These are phyloP conservation scores for Paxillus involutus DNA, from an alignment of 768 basidiomycete genomes.

Conservation along the genomic window DNA sequence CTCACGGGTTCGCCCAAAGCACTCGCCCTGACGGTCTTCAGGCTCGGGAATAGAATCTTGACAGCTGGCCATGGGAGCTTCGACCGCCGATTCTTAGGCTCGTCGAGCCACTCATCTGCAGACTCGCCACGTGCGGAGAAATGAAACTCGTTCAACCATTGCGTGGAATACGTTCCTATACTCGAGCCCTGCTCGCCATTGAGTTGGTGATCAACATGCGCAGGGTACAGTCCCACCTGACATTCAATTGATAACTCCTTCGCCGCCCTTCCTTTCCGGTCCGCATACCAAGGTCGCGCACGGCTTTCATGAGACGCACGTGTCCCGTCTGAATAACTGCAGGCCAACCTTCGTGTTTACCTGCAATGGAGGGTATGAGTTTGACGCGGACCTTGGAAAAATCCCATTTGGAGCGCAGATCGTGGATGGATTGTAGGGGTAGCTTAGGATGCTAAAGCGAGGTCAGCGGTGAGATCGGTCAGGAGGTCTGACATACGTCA, in stretches of 20 bases:
- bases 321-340: slow-evolving; percentile 64
- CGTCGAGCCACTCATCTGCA: slow-evolving; percentile 67
- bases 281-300: slow-evolving; percentile 64
- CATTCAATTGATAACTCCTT: slow-evolving; percentile 69
- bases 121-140: slow-evolving; percentile 73
- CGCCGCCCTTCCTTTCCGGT: slow-evolving; percentile 48
- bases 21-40: too few relatives aligned
- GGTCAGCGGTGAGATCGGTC: slow-evolving; percentile 5
- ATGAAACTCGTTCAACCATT: slow-evolving; percentile 87
- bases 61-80: slow-evolving; percentile 62
- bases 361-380: slow-evolving; percentile 81
- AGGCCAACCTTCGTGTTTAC: slow-evolving; percentile 81
- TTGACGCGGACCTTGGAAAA: slow-evolving; percentile 75
- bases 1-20: too few relatives aligned
- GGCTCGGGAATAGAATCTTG: slow-evolving; percentile 77
- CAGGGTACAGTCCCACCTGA: slow-evolving; percentile 52
- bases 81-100: slow-evolving; percentile 53
- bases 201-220: slow-evolving; percentile 2
- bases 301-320: slow-evolving; percentile 68
- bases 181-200: slow-evolving; percentile 68
- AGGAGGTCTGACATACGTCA: slow-evolving; percentile 34
- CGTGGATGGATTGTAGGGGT: slow-evolving; percentile 59
- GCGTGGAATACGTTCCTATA: slow-evolving; percentile 69
- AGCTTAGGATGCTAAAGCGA: slow-evolving; percentile 55
- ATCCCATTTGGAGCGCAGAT: slow-evolving; percentile 73